These are phyloP conservation scores for Niveomyces coronatus DNA, from an alignment of 2,329 filamentous ascomycete genomes.

Conservation along the genomic window DNA sequence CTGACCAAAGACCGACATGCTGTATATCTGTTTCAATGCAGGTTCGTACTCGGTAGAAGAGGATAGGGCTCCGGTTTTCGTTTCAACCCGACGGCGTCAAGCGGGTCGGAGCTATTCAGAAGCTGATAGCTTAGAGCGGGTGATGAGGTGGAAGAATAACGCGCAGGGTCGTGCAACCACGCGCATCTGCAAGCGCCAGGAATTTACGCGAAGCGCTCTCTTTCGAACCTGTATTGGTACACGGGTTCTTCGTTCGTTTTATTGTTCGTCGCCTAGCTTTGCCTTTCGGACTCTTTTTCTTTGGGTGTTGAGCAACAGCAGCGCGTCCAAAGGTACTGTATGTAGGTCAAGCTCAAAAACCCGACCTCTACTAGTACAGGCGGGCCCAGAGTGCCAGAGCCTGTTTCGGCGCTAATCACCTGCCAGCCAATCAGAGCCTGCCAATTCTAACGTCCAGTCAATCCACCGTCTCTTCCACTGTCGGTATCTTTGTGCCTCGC, in stretches of 20 bases:
- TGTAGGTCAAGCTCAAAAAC: slow-evolving; percentile 1
- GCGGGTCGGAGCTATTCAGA: not conserved
- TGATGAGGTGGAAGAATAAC: not conserved
- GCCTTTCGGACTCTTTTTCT: not conserved
- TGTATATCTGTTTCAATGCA: slow-evolving; percentile 8
- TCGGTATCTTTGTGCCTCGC: slow-evolving; percentile 13
- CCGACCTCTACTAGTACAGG: slow-evolving; percentile 2
- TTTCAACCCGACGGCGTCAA: not conserved
- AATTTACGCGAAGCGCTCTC: not conserved
- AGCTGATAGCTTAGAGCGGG: not conserved
- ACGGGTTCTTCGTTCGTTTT: not conserved
- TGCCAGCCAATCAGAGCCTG: slow-evolving; percentile 24
- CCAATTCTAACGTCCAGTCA: slow-evolving; percentile 31
- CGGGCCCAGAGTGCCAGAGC: slow-evolving; percentile 6
- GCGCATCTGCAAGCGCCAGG: not conserved
- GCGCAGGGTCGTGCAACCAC: not conserved
- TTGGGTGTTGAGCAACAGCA: not conserved
- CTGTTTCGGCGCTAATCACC: slow-evolving; percentile 22
- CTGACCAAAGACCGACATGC: slow-evolving; percentile 31
- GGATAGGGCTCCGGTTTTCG: not conserved
- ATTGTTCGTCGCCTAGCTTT: not conserved
- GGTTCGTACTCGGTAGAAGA: not conserved
- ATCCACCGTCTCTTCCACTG: slow-evolving; percentile 18
- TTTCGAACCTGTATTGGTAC: not conserved
- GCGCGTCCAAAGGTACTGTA: slow-evolving; percentile 2